phyloP scores from a whole-genome alignment of 371 early-diverging fungal genomes.

The Mortierella sp. region DNA sequence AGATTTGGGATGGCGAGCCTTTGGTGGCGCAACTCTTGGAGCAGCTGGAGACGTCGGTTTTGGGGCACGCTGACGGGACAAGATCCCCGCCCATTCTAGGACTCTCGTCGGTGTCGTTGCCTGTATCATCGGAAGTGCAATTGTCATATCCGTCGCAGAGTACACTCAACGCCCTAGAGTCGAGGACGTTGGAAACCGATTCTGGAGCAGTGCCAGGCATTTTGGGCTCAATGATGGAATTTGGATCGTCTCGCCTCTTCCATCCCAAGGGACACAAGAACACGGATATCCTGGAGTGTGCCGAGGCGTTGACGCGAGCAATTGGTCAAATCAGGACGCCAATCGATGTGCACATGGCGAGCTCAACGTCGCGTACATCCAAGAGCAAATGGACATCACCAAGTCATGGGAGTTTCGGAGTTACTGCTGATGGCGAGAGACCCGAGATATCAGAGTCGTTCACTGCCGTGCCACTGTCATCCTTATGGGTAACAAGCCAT shows the following conservation, averaged over 20 bases:
- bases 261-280: constrained; percentile 42
- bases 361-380: background rate
- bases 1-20: constrained; percentile 46
- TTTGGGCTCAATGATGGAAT: constrained; percentile 45
- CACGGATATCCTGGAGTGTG: constrained; percentile 37
- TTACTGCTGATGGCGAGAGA: background rate
- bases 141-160: constrained; percentile 2
- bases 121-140: background rate
- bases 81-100: background rate
- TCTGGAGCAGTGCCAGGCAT: constrained; percentile 24
- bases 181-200: background rate
- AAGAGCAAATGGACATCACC: background rate
- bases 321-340: constrained; percentile 42
- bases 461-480: constrained; percentile 16
- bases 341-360: background rate
- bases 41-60: constrained; percentile 37
- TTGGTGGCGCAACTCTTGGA: constrained; percentile 36
- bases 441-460: background rate
- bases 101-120: background rate
- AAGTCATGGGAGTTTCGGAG: background rate
- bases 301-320: constrained; percentile 48
- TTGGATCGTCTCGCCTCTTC: constrained; percentile 35
- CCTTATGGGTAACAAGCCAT: constrained; percentile 51
- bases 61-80: constrained; percentile 42
- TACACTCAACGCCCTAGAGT: background rate